Evolutionary conservation across 805 yeast species (phyloP).

Genomic region (Saturnispora bothae): DNA sequence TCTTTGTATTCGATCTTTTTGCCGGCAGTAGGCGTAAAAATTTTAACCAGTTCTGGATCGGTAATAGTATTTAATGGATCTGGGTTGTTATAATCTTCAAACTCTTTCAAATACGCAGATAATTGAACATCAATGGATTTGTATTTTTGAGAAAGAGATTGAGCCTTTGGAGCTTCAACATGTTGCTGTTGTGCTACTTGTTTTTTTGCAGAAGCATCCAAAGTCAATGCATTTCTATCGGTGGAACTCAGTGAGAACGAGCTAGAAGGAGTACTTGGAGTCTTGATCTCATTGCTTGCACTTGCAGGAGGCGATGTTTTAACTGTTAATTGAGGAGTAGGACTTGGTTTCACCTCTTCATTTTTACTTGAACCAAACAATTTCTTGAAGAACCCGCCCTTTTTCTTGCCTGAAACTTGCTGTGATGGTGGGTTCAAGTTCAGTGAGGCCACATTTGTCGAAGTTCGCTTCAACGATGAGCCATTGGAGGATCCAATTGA

Average conservation of each 20-base stretch:
- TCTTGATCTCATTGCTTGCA: neutral
- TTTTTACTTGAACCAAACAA: conserved; percentile 19
- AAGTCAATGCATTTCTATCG: conserved; percentile 2
- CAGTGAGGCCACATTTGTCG: conserved; percentile 21
- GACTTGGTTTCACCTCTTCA: conserved; percentile 9
- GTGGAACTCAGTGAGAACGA: conserved; percentile 1
- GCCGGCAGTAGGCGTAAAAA: conserved; percentile 19
- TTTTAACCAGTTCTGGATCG: conserved; percentile 10
- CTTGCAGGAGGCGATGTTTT: neutral
- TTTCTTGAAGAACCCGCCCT: conserved; percentile 20
- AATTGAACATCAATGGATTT: conserved; percentile 35
- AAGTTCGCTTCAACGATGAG: conserved; percentile 18
- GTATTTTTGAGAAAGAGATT: conserved; percentile 16
- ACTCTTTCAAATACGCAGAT: conserved; percentile 33
- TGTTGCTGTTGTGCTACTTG: neutral
- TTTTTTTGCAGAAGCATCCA: neutral
- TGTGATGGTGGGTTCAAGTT: conserved; percentile 7
- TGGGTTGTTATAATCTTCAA: conserved; percentile 11
- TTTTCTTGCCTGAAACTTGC: conserved; percentile 5
- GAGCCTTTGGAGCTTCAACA: neutral
- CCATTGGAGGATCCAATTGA: conserved; percentile 3
- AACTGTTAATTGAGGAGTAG: neutral
- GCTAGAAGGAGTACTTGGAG: neutral
- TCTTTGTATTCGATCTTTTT: conserved; percentile 26
- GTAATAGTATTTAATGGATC: conserved; percentile 3